Evolutionary conservation across 1,284 basidiomycete species (phyloP).

Genomic region (Sporisorium graminicola): DNA sequence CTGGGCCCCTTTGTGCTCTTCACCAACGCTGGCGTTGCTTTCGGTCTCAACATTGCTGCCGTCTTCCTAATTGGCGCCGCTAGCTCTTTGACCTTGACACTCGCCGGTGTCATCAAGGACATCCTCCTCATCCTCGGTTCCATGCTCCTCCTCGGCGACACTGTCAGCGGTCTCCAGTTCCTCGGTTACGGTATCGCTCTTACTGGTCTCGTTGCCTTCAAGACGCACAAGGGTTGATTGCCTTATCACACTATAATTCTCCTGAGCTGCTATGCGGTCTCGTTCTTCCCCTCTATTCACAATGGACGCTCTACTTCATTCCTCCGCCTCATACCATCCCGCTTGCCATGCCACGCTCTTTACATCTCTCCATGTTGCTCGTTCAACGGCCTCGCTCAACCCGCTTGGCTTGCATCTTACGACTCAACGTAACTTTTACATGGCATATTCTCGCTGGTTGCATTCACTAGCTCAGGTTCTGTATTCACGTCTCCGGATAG

Average conservation of each 20-base stretch:
- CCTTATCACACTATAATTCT: background rate
- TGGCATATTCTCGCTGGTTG: constrained; percentile 10
- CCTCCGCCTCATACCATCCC: background rate
- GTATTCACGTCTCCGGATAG: constrained; percentile 31
- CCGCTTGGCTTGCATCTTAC: background rate
- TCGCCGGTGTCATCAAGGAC: constrained; percentile 94
- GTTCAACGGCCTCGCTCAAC: background rate
- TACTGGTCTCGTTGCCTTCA: constrained; percentile 83
- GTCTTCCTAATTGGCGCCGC: constrained; percentile 93
- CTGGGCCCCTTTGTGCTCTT: constrained; percentile 84
- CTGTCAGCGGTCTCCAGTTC: constrained; percentile 85
- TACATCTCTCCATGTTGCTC: constrained; percentile 1
- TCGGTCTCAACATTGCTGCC: constrained; percentile 90
- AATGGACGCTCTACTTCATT: constrained; percentile 21
- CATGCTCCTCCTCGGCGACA: constrained; percentile 83
- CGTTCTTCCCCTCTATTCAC: background rate
- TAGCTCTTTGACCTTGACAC: constrained; percentile 87
- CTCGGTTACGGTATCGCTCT: constrained; percentile 88
- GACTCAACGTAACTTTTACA: constrained; percentile 5
- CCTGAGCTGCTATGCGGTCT: background rate
- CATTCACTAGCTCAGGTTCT: background rate
- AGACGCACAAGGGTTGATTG: constrained; percentile 77
- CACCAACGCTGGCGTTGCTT: constrained; percentile 88
- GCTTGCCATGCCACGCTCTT: constrained; percentile 18
- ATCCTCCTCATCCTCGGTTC: constrained; percentile 92